These are phyloP conservation scores for Ophiocordyceps unilateralis DNA, from an alignment of 2,329 filamentous ascomycete genomes.

Conservation along the genomic window DNA sequence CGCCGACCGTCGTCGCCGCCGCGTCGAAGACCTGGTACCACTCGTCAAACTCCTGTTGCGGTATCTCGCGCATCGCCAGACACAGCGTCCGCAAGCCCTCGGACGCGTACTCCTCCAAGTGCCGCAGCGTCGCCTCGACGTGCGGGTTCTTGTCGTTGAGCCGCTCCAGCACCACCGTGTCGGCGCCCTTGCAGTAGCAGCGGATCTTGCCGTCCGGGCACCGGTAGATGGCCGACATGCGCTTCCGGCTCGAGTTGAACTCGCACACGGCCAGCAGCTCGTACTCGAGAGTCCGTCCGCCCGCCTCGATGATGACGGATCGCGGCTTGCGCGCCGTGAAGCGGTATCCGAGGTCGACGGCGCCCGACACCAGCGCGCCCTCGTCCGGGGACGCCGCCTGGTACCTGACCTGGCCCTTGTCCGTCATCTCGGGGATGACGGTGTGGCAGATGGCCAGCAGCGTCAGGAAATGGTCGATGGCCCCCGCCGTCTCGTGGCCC, in stretches of 20 bases:
- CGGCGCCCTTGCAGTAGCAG: constrained; percentile 89
- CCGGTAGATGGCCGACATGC: constrained; percentile 95
- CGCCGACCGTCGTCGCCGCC: constrained; percentile 76
- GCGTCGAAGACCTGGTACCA: constrained; percentile 80
- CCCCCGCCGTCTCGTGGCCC: constrained; percentile 28
- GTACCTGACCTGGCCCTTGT: constrained; percentile 80
- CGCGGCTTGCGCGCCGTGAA: constrained; percentile 84
- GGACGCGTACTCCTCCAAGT: constrained; percentile 96
- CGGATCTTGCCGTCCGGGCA: constrained; percentile 92
- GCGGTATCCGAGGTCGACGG: constrained; percentile 67
- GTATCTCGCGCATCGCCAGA: constrained; percentile 81
- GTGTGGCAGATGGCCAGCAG: constrained; percentile 87
- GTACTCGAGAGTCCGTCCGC: constrained; percentile 60
- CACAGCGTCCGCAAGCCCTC: constrained; percentile 91
- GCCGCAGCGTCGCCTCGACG: constrained; percentile 76
- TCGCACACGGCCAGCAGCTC: constrained; percentile 93
- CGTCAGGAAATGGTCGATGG: constrained; percentile 66
- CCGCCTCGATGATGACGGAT: constrained; percentile 67
- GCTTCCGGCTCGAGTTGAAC: constrained; percentile 85
- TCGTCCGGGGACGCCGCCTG: constrained; percentile 96
- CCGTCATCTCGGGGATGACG: constrained; percentile 79
- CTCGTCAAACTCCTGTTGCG: constrained; percentile 74
- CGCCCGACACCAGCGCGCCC: constrained; percentile 88
- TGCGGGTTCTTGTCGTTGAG: constrained; percentile 69
- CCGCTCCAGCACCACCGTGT: constrained; percentile 92